Evolutionary conservation across 257 asterid species (phyloP), one percentile per base, ranked within the genome.

Genomic region (Fraxinus excelsior): DNA sequence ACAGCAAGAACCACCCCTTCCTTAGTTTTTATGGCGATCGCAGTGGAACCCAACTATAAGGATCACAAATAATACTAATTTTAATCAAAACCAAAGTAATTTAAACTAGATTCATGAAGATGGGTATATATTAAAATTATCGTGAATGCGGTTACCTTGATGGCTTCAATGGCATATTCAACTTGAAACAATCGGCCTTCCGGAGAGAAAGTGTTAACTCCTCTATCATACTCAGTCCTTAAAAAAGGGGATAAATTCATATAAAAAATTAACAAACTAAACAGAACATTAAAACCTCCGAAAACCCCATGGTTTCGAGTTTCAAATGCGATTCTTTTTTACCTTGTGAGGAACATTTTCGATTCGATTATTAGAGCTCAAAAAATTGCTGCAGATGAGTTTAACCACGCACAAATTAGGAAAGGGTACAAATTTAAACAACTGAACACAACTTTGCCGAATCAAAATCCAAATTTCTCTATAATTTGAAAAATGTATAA

Each of bases 111-210:
- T 26, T 26, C 34, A 11, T 12, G 11, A 12, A 62, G 68, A 10
- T 11, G 68, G 26, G n/a, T 26, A 23, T 2, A 23, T 11, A 4
- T 26, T 25, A 25, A 62, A 62, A 7, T 23, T 62, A 62, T 62
- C 6, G 19, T 25, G n/a, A 62, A 25, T 23, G 1, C 2, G 35
- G 21, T 3, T 76, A 93, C 97, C 96, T 94, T 94, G 72, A 94
- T 94, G 16, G 98, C 97, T 76, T 94, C 97, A 83, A 94, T 94
- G 40, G 98, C 97, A 79, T 94, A 94, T 74, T 92, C 98, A 56
- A 94, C 98, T 84, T 92, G 98, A 86, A 94, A 94, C 86, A 94
- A 83, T 66, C 97, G 91, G 71, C 98, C 98, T 88, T 94, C 98
- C 9, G 97, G 98, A 7, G 98, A 94, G 86, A 94, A 94, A 69